phyloP scores from a whole-genome alignment of 148 eudicot species.

The Silene latifolia region DNA sequence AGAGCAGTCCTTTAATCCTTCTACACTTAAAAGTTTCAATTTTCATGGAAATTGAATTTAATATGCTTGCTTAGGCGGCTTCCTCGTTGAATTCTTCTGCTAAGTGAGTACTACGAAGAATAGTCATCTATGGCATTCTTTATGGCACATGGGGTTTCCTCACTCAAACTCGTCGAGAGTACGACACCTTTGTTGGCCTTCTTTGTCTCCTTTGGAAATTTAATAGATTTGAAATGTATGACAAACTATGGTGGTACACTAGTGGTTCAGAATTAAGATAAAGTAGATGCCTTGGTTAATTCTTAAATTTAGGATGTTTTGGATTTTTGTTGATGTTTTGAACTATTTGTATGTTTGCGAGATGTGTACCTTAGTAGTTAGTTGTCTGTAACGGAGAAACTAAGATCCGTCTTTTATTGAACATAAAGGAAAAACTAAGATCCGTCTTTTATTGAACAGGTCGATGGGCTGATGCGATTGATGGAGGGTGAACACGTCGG shows the following conservation, averaged over 20 bases:
- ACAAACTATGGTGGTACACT: neutral
- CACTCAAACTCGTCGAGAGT: neutral
- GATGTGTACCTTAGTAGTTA: neutral
- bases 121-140: slow-evolving; percentile 7
- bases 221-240: neutral
- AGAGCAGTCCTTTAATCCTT: neutral
- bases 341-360: too few species aligned
- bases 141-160: slow-evolving; percentile 21
- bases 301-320: neutral
- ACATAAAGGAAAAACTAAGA: neutral
- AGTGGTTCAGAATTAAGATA: neutral
- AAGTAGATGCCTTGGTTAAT: neutral
- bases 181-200: neutral
- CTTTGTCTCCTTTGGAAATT: neutral
- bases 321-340: neutral
- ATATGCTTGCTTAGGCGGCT: neutral
- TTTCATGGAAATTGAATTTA: neutral
- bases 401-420: neutral
- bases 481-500: slow-evolving; percentile 99
- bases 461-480: slow-evolving; percentile 92
- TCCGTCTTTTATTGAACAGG: slow-evolving; percentile 37
- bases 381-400: neutral
- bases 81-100: neutral
- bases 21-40: neutral
- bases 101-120: neutral